These are phyloP conservation scores for Lentinula aciculospora DNA, from an alignment of 768 basidiomycete species.

Conservation along the genomic window DNA sequence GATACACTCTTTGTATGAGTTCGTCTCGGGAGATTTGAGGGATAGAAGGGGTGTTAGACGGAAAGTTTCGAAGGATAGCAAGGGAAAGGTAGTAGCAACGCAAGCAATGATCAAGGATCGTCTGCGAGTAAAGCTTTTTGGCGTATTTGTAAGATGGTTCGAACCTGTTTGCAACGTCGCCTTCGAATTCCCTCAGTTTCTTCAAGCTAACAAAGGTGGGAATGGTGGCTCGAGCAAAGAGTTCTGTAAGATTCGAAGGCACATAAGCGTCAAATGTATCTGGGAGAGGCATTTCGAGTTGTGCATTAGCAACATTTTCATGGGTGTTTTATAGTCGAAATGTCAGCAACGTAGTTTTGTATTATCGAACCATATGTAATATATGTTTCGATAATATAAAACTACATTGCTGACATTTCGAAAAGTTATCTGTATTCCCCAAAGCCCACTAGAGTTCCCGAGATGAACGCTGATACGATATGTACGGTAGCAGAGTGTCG, in stretches of 20 bases:
- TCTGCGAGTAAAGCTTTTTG: not conserved
- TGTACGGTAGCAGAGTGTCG: too few species aligned
- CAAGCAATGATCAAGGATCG: not conserved
- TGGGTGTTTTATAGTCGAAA: not conserved
- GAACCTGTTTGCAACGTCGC: not conserved
- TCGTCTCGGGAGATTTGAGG: not conserved
- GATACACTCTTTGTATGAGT: slow-evolving; percentile 8
- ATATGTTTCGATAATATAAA: not conserved
- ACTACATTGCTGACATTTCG: too few species aligned
- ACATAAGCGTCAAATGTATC: not conserved
- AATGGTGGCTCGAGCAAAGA: not conserved
- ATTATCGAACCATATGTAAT: too few species aligned
- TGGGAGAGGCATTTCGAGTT: not conserved
- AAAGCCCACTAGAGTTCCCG: too few species aligned
- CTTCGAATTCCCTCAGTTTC: not conserved
- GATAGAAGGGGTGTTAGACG: not conserved
- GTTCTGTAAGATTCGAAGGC: not conserved
- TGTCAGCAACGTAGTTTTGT: too few species aligned
- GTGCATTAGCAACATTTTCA: not conserved
- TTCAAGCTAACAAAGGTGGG: not conserved
- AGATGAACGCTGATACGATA: too few species aligned
- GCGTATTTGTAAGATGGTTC: not conserved
- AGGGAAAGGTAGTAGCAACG: slow-evolving; percentile 1
- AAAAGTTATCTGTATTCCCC: too few species aligned
- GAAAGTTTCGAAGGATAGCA: not conserved